phyloP scores from a whole-genome alignment of 345 rosid species.

The Populus alba region DNA sequence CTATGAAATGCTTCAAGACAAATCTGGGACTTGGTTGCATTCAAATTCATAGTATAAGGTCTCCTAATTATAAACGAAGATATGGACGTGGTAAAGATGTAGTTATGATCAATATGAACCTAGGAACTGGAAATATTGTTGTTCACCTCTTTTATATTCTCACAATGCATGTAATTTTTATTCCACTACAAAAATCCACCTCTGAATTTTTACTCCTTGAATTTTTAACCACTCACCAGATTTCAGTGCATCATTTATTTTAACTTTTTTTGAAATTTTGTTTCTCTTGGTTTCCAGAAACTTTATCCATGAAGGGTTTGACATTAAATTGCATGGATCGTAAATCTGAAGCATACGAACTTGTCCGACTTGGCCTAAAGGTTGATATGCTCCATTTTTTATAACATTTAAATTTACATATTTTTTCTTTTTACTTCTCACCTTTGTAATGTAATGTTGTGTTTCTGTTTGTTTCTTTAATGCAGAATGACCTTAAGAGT shows the following conservation, averaged over 20 bases:
- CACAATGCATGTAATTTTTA: neutral
- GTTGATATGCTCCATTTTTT: constrained; percentile 32
- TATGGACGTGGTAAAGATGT: neutral
- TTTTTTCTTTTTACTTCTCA: neutral
- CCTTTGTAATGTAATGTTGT: neutral
- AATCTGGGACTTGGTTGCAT: neutral
- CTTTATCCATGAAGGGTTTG: constrained; percentile 97
- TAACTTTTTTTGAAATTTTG: neutral
- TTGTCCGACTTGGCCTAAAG: constrained; percentile 93
- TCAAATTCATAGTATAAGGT: neutral
- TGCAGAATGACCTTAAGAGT: constrained; percentile 98
- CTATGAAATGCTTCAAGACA: neutral
- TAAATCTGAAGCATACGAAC: constrained; percentile 95
- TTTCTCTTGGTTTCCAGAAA: constrained; percentile 52
- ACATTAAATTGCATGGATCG: constrained; percentile 99
- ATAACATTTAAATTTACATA: neutral
- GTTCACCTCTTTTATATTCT: neutral
- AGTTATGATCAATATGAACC: neutral
- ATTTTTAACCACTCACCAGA: neutral
- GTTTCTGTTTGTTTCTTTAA: constrained; percentile 20
- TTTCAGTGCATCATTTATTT: neutral
- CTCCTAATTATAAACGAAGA: neutral
- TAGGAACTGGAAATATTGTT: neutral
- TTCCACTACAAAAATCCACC: neutral
- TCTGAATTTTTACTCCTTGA: neutral